Evolutionary conservation across 306 rosid genomes (phyloP).

Genomic region (Cucurbita pepo): DNA sequence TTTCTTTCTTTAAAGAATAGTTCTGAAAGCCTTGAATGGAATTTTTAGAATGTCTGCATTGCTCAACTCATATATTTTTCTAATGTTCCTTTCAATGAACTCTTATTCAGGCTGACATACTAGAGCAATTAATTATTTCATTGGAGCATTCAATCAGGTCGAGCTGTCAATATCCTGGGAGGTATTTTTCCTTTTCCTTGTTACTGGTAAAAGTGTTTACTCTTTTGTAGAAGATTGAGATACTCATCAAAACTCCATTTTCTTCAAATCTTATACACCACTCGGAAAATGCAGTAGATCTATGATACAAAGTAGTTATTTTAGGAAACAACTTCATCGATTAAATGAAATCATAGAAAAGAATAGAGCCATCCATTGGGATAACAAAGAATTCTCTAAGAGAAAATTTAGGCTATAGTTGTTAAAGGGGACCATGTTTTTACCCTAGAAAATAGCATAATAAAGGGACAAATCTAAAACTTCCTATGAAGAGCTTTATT

Average conservation of each 20-base stretch:
- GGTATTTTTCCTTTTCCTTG: slow-evolving; percentile 15
- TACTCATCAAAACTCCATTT: not conserved
- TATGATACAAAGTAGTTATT: too few species aligned
- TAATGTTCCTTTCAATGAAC: slow-evolving; percentile 7
- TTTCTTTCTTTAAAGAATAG: not conserved
- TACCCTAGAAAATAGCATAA: not conserved
- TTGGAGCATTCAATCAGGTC: slow-evolving; percentile 58
- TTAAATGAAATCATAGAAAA: not conserved
- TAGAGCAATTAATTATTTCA: slow-evolving; percentile 71
- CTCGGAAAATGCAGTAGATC: not conserved
- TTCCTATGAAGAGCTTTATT: not conserved
- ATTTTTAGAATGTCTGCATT: not conserved
- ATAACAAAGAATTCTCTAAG: not conserved
- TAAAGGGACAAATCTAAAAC: not conserved
- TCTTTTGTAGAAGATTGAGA: not conserved
- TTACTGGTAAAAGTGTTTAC: not conserved
- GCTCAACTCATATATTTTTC: not conserved
- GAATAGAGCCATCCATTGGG: not conserved
- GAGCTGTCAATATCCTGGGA: slow-evolving; percentile 58
- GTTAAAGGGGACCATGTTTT: not conserved
- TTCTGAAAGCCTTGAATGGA: not conserved
- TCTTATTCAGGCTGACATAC: slow-evolving; percentile 72
- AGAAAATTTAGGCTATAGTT: not conserved
- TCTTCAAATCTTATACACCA: not conserved
- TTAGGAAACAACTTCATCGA: not conserved